phyloP scores from a whole-genome alignment of 2,329 filamentous ascomycete species.

The Fusarium sulawesiense region DNA sequence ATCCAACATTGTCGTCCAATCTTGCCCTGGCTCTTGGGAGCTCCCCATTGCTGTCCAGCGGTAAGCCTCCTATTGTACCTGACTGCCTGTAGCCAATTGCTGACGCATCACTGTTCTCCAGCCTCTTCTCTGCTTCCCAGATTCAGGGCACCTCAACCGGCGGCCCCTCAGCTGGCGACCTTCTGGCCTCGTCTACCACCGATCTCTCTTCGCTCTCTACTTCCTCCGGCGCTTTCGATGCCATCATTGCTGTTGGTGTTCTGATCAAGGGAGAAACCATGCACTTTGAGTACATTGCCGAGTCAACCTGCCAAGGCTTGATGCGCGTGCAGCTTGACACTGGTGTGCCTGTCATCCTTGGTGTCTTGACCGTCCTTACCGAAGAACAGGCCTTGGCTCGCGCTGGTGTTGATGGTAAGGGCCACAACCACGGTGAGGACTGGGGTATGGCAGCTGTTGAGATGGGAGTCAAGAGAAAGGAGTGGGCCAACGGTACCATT shows the following conservation, averaged over 20 bases:
- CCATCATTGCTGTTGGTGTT: slow-evolving; percentile 93
- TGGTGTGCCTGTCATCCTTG: slow-evolving; percentile 90
- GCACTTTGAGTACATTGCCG: slow-evolving; percentile 99
- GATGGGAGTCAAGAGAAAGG: slow-evolving; percentile 86
- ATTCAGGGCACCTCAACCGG: slow-evolving; percentile 77
- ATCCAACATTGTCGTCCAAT: slow-evolving; percentile 88
- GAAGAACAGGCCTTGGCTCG: slow-evolving; percentile 89
- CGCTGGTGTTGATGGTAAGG: slow-evolving; percentile 74
- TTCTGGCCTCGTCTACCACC: slow-evolving; percentile 75
- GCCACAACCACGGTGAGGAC: slow-evolving; percentile 96
- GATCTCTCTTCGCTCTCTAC: slow-evolving; percentile 69
- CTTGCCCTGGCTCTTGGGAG: slow-evolving; percentile 94
- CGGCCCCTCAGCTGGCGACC: slow-evolving; percentile 76
- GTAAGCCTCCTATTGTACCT: slow-evolving; percentile 57
- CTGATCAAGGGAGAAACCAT: slow-evolving; percentile 99
- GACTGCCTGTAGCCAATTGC: slow-evolving; percentile 8
- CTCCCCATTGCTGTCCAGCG: slow-evolving; percentile 90
- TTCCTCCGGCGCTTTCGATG: slow-evolving; percentile 80
- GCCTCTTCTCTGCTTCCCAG: slow-evolving; percentile 86
- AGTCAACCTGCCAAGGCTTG: slow-evolving; percentile 87
- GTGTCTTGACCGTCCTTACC: slow-evolving; percentile 86
- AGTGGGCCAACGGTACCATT: slow-evolving; percentile 80
- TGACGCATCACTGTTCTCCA: slow-evolving; percentile 50
- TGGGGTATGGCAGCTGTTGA: slow-evolving; percentile 97
- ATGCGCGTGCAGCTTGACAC: slow-evolving; percentile 95